These are phyloP conservation scores for Lactarius deliciosus DNA, from an alignment of 768 basidiomycete genomes.

Conservation along the genomic window DNA sequence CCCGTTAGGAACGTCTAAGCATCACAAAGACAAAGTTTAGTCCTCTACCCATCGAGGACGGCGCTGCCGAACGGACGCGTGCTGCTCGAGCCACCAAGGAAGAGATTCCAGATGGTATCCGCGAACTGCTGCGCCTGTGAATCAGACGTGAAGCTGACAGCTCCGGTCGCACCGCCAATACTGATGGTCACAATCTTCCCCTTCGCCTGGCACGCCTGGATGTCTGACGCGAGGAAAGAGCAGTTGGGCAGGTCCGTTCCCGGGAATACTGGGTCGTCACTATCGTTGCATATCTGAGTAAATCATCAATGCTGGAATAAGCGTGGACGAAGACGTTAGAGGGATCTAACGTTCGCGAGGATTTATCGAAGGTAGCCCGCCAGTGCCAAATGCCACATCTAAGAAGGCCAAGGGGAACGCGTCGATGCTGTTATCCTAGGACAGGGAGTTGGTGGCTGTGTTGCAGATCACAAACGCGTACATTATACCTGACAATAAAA, in stretches of 20 bases:
- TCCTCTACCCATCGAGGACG: conserved; percentile 63
- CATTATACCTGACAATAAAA: conserved; percentile 51
- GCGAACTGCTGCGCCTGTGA: conserved; percentile 59
- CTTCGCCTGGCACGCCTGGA: conserved; percentile 57
- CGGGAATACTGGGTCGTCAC: conserved; percentile 54
- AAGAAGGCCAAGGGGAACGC: conserved; percentile 63
- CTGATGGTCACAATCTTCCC: conserved; percentile 43
- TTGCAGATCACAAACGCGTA: not conserved
- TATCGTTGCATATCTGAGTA: conserved; percentile 63
- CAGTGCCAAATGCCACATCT: conserved; percentile 57
- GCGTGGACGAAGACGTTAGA: not conserved
- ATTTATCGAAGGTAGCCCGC: conserved; percentile 57
- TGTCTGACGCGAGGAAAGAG: conserved; percentile 56
- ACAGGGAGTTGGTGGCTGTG: not conserved
- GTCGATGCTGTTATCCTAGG: conserved; percentile 56
- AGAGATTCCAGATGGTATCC: conserved; percentile 68
- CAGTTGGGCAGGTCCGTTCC: conserved; percentile 66
- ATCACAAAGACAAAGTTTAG: not conserved
- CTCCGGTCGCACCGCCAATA: conserved; percentile 51
- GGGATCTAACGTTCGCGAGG: conserved; percentile 51
- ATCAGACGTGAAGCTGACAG: conserved; percentile 58
- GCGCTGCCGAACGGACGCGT: conserved; percentile 72
- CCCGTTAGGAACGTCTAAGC: not conserved
- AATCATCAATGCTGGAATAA: not conserved
- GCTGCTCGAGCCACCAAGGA: conserved; percentile 60